Evolutionary conservation across 163 green algal species (phyloP), one percentile per base, ranked within the genome.

Genomic region (Chloromonas sp.): DNA sequence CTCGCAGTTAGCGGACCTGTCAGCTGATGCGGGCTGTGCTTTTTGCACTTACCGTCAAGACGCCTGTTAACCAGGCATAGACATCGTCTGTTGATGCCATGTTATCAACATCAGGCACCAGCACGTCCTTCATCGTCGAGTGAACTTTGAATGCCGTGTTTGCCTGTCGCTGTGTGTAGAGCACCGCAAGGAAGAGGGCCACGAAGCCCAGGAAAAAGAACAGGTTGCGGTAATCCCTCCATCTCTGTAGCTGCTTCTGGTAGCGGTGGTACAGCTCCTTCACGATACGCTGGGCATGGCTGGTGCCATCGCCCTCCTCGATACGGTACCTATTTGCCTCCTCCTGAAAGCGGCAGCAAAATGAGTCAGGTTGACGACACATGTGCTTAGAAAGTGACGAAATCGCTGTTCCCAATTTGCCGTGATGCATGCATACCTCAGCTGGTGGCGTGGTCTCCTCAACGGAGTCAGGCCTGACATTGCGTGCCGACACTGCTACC

Each of bases 131-230:
- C 61, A 95, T 86, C 1, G 92, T 95, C 13, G 85, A 90, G 84
- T 92, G 88, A 59, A 94, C 91, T 71, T 79, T 82, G 61, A 78
- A 84, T 8, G 91, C 89, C 11, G 92, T 85, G 57, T 92, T 82
- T 1, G 94, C 89, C 77, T 92, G 88, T 3, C 94, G 89, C 85
- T 97, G 91, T 13, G 91, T 71, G 70, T 96, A 95, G 15, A 97
- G 90, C n/a, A 94, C 91, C 0, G 90, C 90, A 66, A 97, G 83
- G 79, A 94, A 94, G 2, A 95, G 86, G 0, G 85, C 84, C 1
- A 94, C 88, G 85, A 96, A 97, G 0, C 81, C 82, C 8, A 97
- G 82, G 87, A 96, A 95, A 1, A 85, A 84, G 70, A 95, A 94
- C 0, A 97, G 87, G 14, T 88, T 91, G 61, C 91, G 86, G 86